Conservation (phyloP, 306 rosid genomes). For the Dryas octopetala region DNA sequence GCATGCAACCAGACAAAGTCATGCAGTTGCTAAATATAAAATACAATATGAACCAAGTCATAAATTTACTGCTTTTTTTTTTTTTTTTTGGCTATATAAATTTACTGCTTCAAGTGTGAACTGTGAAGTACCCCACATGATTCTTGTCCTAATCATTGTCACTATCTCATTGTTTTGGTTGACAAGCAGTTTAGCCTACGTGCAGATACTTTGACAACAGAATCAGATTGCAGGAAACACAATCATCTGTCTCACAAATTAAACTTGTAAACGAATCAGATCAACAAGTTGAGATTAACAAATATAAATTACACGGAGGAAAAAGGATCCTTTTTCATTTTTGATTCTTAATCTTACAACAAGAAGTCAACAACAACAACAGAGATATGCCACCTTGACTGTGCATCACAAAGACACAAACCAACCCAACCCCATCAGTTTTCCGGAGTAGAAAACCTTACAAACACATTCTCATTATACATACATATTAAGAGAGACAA, state of each 20-base stretch:
- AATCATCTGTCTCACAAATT: not conserved
- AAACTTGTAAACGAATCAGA: not conserved
- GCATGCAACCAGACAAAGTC: no score
- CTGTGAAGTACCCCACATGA: slow-evolving; percentile 12
- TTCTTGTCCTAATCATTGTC: slow-evolving; percentile 30
- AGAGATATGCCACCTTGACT: slow-evolving; percentile 10
- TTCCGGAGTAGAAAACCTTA: slow-evolving; percentile 44
- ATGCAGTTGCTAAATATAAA: no score
- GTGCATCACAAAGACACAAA: slow-evolving; percentile 29
- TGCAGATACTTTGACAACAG: no score
- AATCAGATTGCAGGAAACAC: slow-evolving; percentile 7
- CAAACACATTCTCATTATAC: slow-evolving; percentile 34
- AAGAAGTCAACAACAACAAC: slow-evolving; percentile 4
- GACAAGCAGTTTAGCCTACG: no score
- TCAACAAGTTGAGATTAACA: slow-evolving; percentile 11
- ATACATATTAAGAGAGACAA: slow-evolving; percentile 15
- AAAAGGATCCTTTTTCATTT: slow-evolving; percentile 36
- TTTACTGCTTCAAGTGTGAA: not conserved
- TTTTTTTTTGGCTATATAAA: no score
- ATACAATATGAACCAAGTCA: no score
- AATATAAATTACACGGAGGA: slow-evolving; percentile 6
- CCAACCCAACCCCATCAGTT: slow-evolving; percentile 46
- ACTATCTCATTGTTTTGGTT: slow-evolving; percentile 8
- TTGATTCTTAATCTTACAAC: slow-evolving; percentile 47
- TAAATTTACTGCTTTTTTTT: not conserved